phyloP scores from a whole-genome alignment of 768 basidiomycete species.

The Amanita subjunquillea region DNA sequence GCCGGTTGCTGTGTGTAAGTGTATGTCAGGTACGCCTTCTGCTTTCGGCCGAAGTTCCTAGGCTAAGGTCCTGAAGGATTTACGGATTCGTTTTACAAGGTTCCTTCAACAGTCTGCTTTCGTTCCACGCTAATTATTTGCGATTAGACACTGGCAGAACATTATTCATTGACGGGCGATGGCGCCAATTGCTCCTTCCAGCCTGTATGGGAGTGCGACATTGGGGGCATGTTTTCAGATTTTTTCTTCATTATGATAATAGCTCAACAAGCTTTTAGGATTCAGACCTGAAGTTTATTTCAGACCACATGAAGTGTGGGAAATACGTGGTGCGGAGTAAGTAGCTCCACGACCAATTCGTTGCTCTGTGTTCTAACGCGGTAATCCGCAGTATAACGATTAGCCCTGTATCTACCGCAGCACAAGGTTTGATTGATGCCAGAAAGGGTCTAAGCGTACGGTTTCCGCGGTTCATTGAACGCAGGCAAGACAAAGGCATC shows the following conservation, averaged over 20 bases:
- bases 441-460: constrained; percentile 69
- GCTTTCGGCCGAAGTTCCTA: background rate
- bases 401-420: constrained; percentile 80
- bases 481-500: constrained; percentile 63
- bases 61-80: constrained; percentile 43
- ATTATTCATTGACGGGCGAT: constrained; percentile 44
- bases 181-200: constrained; percentile 42
- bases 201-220: constrained; percentile 51
- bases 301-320: constrained; percentile 75
- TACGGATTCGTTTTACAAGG: constrained; percentile 76
- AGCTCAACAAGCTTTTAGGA: constrained; percentile 24
- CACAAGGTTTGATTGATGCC: constrained; percentile 42
- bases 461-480: constrained; percentile 77
- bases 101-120: constrained; percentile 11
- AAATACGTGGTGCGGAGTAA: constrained; percentile 72
- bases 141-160: constrained; percentile 44
- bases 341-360: constrained; percentile 9
- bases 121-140: constrained; percentile 9
- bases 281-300: constrained; percentile 62
- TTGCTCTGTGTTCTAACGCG: constrained; percentile 4
- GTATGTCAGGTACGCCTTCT: constrained; percentile 61
- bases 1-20: constrained; percentile 78
- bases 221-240: constrained; percentile 39
- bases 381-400: constrained; percentile 51
- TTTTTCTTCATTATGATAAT: background rate